Conservation (phyloP, 176 grass and related monocot genomes). For the Alopecurus myosuroides region DNA sequence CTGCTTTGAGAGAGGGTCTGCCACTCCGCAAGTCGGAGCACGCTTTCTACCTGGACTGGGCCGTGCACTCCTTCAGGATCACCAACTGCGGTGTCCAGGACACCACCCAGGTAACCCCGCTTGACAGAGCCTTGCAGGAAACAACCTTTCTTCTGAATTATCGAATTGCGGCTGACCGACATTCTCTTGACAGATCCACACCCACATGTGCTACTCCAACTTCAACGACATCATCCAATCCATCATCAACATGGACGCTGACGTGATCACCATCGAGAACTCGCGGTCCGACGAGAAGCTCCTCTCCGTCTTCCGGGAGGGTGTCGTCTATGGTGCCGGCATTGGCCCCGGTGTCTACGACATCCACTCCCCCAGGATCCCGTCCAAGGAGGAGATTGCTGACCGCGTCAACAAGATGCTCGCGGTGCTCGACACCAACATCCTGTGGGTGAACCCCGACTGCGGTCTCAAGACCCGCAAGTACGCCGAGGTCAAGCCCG, state of each 20-base stretch:
- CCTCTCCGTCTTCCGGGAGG: conserved; percentile 82
- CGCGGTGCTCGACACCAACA: conserved; percentile 86
- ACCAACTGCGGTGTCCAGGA: conserved; percentile 83
- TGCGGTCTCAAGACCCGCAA: conserved; percentile 96
- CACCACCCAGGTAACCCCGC: conserved; percentile 74
- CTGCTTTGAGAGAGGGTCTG: conserved; percentile 86
- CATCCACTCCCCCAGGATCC: conserved; percentile 95
- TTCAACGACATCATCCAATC: conserved; percentile 98
- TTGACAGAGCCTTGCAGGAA: background rate
- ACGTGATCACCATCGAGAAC: conserved; percentile 98
- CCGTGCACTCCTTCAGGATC: conserved; percentile 92
- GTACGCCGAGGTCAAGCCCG: conserved; percentile 74
- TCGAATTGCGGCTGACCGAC: background rate
- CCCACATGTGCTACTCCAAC: conserved; percentile 99
- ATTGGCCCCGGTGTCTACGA: conserved; percentile 90
- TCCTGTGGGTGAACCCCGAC: conserved; percentile 94
- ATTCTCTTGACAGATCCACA: conserved; percentile 71
- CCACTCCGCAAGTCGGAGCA: conserved; percentile 94
- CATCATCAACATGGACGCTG: conserved; percentile 90
- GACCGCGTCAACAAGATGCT: conserved; percentile 96
- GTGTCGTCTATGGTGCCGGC: conserved; percentile 70
- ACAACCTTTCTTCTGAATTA: background rate
- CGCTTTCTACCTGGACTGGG: conserved; percentile 91
- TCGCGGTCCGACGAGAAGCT: conserved; percentile 87
- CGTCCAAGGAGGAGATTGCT: conserved; percentile 56